These are phyloP conservation scores for Cystofilobasidium ferigula DNA, from an alignment of 768 basidiomycete genomes.

Conservation along the genomic window DNA sequence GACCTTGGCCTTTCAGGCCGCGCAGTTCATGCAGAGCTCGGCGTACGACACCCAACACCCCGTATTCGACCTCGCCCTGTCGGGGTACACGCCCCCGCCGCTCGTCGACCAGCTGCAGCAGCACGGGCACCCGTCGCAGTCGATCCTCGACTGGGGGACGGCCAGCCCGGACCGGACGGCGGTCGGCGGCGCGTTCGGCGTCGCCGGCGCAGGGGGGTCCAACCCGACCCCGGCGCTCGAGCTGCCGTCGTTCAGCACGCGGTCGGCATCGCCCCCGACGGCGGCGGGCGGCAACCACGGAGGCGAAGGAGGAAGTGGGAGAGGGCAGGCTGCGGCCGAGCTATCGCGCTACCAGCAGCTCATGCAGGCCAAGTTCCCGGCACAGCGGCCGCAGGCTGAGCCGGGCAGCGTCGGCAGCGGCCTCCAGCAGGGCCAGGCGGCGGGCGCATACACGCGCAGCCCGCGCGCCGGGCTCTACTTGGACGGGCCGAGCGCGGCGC, in stretches of 20 bases:
- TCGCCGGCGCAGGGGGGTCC: too few species aligned
- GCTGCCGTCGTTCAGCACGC: too few species aligned
- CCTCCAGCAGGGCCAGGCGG: background rate
- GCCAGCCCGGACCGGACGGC: too few species aligned
- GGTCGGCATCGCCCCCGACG: background rate
- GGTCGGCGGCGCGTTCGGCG: too few species aligned
- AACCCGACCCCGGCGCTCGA: too few species aligned
- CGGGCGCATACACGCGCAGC: too few species aligned
- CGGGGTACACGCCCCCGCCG: background rate
- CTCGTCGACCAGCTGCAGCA: background rate
- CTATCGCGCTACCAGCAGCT: constrained; percentile 20
- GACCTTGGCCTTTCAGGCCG: too few species aligned
- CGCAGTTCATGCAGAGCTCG: background rate
- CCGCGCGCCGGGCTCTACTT: too few species aligned
- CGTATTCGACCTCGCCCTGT: background rate
- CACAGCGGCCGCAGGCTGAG: background rate
- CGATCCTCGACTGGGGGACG: background rate
- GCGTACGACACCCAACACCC: background rate
- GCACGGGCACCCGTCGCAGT: background rate
- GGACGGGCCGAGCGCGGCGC: too few species aligned
- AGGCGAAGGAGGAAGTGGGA: too few species aligned
- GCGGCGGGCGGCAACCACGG: background rate
- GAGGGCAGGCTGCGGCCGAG: background rate
- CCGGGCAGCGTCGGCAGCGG: background rate
- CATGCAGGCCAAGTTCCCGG: constrained; percentile 4